Evolutionary conservation across 805 yeast genomes (phyloP), one percentile per base, ranked within the genome.

Genomic region (Torulaspora microellipsoides): DNA sequence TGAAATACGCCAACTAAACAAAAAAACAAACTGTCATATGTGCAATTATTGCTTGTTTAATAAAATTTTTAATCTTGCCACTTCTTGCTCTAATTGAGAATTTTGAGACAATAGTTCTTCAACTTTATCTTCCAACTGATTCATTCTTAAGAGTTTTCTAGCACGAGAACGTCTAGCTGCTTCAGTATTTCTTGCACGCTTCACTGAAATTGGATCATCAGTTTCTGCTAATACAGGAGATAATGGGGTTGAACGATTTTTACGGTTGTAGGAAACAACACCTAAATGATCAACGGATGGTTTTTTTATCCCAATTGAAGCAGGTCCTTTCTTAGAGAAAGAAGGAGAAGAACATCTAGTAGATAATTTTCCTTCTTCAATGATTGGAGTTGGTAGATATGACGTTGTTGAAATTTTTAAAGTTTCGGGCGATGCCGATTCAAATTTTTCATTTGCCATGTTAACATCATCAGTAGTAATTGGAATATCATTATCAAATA

Each of bases 81-180:
- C 78, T 66, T 89, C 95, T 14, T 67, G 68, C 50, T 75, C 81
- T 53, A 88, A 73, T 7, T 65, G 71, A 35, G 71, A 60, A 66
- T 88, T 89, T 54, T 73, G 80, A 23, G 67, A 60, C 37, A 83
- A 53, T 51, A 90, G 71, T 27, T 65, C 75, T 52, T 81, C 87
- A 42, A 89, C 93, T 64, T 78, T 80, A 17, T 67, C 78, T 67
- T 90, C 97, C 62, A 90, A 71, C 63, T 86, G 91, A 47, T 67
- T 57, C 87, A 90, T 85, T 65, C 95, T 78, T 64, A 85, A 85
- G 81, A 85, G 81, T 67, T 90, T 88, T 65, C 95, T 80, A 17
- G 96, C 96, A 59, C 97, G 76, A 23, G 96, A 88, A 61, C 96
- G 79, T 66, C 97, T 81, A 7, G 97, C 97, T 54, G 98, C 97